phyloP scores from a whole-genome alignment of 495 filamentous ascomycete species.

The Hypoxylon lenormandii region DNA sequence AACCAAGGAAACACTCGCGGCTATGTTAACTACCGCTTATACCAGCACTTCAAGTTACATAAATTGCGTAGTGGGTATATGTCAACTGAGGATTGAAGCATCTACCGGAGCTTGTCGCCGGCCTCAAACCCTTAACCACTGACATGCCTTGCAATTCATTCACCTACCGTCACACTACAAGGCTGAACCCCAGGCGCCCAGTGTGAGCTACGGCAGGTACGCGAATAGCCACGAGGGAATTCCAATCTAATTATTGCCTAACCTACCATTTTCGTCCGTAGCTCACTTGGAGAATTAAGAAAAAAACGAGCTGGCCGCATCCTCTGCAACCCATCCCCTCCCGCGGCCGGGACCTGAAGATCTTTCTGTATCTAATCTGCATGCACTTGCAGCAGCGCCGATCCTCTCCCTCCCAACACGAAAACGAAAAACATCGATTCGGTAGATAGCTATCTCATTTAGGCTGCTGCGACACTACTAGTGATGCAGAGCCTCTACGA shows the following conservation, averaged over 20 bases:
- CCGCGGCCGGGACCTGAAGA: constrained; percentile 8
- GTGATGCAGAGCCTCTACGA: constrained; percentile 10
- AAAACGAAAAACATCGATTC: constrained; percentile 1
- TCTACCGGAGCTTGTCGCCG: too few relatives aligned
- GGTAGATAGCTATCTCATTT: constrained; percentile 20
- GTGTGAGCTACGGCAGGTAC: constrained; percentile 42
- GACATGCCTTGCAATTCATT: not conserved
- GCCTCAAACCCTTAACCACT: too few relatives aligned
- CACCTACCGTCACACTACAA: constrained; percentile 10
- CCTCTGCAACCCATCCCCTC: constrained; percentile 34
- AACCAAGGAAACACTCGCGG: too few relatives aligned
- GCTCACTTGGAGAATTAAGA: not conserved
- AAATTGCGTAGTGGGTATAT: too few relatives aligned
- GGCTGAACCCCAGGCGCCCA: constrained; percentile 24
- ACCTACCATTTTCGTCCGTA: constrained; percentile 1
- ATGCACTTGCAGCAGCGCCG: constrained; percentile 39
- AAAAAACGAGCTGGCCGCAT: constrained; percentile 35
- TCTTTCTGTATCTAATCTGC: constrained; percentile 8
- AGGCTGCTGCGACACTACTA: constrained; percentile 34
- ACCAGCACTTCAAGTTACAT: too few relatives aligned
- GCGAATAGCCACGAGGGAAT: constrained; percentile 40
- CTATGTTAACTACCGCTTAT: too few relatives aligned
- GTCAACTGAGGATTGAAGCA: too few relatives aligned
- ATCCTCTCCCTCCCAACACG: constrained; percentile 20
- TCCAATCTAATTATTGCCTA: constrained; percentile 36